Conservation (phyloP, 805 yeast species). For the Saccharomycopsis capsularis region DNA sequence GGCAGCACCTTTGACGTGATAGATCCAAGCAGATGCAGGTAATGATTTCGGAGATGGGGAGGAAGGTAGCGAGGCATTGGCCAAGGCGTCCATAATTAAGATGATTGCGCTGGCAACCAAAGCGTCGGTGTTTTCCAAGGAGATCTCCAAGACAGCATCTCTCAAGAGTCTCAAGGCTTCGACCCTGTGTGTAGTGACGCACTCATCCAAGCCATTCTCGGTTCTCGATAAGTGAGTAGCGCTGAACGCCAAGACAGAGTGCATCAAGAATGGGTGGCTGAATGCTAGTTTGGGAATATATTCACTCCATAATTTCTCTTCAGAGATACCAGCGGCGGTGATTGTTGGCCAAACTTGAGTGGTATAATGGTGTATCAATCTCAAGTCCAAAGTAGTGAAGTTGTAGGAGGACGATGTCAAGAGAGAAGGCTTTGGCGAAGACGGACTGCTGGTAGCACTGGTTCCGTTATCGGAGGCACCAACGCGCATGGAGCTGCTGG, state of each 20-base stretch:
- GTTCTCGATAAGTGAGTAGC: constrained; percentile 85
- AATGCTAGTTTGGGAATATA: constrained; percentile 88
- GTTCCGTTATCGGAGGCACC: constrained; percentile 10
- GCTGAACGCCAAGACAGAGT: constrained; percentile 80
- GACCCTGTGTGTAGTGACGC: constrained; percentile 79
- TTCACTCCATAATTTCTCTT: constrained; percentile 75
- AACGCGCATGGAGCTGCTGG: neutral
- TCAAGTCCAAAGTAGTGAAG: constrained; percentile 67
- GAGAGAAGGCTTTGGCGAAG: constrained; percentile 21
- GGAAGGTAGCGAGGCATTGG: constrained; percentile 65
- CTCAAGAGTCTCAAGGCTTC: constrained; percentile 76
- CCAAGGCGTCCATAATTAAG: constrained; percentile 86
- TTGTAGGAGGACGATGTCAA: neutral
- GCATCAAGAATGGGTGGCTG: constrained; percentile 86
- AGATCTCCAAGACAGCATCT: constrained; percentile 79
- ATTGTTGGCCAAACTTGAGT: constrained; percentile 80
- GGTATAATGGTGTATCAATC: constrained; percentile 82
- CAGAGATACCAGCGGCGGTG: constrained; percentile 85
- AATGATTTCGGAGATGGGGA: constrained; percentile 39
- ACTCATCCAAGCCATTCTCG: constrained; percentile 67
- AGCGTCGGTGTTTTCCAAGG: constrained; percentile 84
- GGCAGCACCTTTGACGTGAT: constrained; percentile 95
- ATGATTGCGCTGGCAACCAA: constrained; percentile 87
- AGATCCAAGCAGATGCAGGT: constrained; percentile 95
- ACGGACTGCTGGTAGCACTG: constrained; percentile 12